Evolutionary conservation across 495 filamentous ascomycete genomes (phyloP).

Genomic region (Collariella sp.): DNA sequence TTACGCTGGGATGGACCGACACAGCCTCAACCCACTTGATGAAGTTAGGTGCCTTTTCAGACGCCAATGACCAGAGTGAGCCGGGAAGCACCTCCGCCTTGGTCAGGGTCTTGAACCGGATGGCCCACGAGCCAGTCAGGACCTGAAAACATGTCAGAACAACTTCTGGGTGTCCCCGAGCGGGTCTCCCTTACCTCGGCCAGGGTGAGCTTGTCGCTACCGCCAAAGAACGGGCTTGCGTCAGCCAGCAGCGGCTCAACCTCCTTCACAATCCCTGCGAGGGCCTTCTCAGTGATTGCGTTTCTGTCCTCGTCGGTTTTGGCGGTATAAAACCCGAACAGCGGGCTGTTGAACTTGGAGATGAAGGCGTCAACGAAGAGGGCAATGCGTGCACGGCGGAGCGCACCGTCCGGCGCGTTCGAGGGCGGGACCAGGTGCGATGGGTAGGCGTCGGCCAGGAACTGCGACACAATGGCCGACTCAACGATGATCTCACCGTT

Average conservation of each 20-base stretch:
- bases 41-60: slow-evolving; percentile 53
- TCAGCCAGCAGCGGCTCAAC: slow-evolving; percentile 62
- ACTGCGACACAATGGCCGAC: slow-evolving; percentile 62
- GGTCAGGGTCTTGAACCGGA: slow-evolving; percentile 47
- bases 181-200: slow-evolving; percentile 54
- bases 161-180: neutral
- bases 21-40: slow-evolving; percentile 59
- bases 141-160: slow-evolving; percentile 35
- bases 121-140: slow-evolving; percentile 57
- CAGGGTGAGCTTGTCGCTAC: slow-evolving; percentile 61
- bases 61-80: slow-evolving; percentile 38
- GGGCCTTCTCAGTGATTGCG: slow-evolving; percentile 31
- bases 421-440: slow-evolving; percentile 44
- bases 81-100: slow-evolving; percentile 47
- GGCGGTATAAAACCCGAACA: slow-evolving; percentile 37
- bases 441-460: slow-evolving; percentile 52
- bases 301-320: slow-evolving; percentile 34
- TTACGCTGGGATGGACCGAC: slow-evolving; percentile 55
- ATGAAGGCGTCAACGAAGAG: slow-evolving; percentile 74
- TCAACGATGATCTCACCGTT: slow-evolving; percentile 68
- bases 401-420: slow-evolving; percentile 32
- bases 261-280: slow-evolving; percentile 57
- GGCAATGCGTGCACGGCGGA: slow-evolving; percentile 55
- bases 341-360: slow-evolving; percentile 47
- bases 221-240: slow-evolving; percentile 73